These are phyloP conservation scores for Clavispora santaluciae DNA, from an alignment of 805 yeast genomes.

Conservation along the genomic window DNA sequence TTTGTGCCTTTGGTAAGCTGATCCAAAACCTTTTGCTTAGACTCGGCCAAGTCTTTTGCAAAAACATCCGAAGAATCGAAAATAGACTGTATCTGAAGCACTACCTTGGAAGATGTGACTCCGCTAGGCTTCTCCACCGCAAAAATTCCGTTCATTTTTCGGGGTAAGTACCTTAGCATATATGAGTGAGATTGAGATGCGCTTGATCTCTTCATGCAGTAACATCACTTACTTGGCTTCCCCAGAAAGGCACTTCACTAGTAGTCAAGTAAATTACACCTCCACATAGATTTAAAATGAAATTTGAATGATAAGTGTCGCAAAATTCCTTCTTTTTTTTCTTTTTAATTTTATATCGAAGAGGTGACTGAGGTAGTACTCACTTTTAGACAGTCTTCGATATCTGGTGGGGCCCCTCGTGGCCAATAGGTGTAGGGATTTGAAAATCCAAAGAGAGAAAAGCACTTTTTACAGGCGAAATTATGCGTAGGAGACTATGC, in stretches of 20 bases:
- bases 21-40: constrained; percentile 41
- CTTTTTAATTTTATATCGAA: no score
- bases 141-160: constrained; percentile 80
- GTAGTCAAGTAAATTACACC: no score
- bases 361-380: no score
- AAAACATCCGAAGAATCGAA: constrained; percentile 60
- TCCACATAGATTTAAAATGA: no score
- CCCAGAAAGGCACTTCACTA: no score
- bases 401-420: no score
- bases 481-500: constrained; percentile 27
- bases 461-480: constrained; percentile 51
- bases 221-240: no score
- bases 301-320: no score
- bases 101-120: constrained; percentile 68
- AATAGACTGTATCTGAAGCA: constrained; percentile 58
- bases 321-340: no score
- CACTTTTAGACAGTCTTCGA: no score
- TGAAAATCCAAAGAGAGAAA: constrained; percentile 56
- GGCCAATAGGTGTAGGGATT: constrained; percentile 38
- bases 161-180: constrained; percentile 13
- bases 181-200: background rate
- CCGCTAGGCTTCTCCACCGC: constrained; percentile 91
- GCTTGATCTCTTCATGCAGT: background rate
- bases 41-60: constrained; percentile 46
- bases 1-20: constrained; percentile 35